phyloP scores from a whole-genome alignment of 257 asterid species.

The Agastache rugosa region DNA sequence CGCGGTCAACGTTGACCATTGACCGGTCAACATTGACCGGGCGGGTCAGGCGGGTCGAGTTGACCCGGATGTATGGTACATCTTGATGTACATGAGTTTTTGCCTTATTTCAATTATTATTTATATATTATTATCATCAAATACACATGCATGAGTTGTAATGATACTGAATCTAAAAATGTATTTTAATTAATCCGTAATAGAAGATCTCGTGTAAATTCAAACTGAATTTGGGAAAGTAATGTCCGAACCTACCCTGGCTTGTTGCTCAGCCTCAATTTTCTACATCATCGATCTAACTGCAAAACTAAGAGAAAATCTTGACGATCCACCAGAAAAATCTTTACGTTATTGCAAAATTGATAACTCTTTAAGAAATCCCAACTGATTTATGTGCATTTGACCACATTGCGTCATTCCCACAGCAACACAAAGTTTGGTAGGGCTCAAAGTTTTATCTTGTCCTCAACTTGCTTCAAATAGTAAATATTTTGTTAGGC shows the following conservation, averaged over 20 bases:
- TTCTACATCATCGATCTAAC: not conserved
- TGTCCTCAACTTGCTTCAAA: not conserved
- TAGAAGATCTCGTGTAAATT: too few species aligned
- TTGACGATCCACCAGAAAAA: slow-evolving; percentile 24
- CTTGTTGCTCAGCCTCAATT: not conserved
- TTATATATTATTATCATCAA: too few species aligned
- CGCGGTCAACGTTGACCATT: too few species aligned
- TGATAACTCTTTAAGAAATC: not conserved
- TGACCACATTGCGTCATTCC: slow-evolving; percentile 30
- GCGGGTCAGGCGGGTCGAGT: too few species aligned
- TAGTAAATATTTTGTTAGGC: not conserved
- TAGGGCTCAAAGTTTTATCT: slow-evolving; percentile 20
- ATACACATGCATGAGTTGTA: too few species aligned
- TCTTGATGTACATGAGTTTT: too few species aligned
- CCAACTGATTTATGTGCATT: slow-evolving; percentile 27
- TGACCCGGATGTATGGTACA: too few species aligned
- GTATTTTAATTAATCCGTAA: too few species aligned
- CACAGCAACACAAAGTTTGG: slow-evolving; percentile 26
- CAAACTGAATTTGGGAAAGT: too few species aligned
- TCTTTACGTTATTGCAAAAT: slow-evolving; percentile 26
- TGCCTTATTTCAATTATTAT: too few species aligned
- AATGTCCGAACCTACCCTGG: not conserved
- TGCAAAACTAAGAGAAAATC: slow-evolving; percentile 15
- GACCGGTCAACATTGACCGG: too few species aligned
- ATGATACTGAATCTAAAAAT: too few species aligned